Conservation (phyloP, 2,329 filamentous ascomycete genomes). For the Allantophomopsis cytisporea region DNA sequence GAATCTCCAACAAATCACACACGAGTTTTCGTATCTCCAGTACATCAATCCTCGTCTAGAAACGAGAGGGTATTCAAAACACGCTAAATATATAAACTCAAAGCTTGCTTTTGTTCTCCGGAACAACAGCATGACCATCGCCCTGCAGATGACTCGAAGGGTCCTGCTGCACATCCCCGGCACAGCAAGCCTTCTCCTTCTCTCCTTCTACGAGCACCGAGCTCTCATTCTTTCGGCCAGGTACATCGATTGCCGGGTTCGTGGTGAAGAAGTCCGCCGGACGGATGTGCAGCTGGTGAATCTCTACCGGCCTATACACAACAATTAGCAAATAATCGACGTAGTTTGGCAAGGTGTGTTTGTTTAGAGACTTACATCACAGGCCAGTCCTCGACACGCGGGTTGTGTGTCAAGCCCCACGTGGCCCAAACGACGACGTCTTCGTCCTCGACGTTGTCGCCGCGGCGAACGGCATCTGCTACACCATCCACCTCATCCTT, state of each 20-base stretch:
- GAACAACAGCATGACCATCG: conserved; percentile 8
- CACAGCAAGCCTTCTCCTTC: conserved; percentile 6
- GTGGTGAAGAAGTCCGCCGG: conserved; percentile 42
- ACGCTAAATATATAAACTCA: conserved; percentile 1
- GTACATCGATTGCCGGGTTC: conserved; percentile 43
- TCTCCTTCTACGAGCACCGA: conserved; percentile 3
- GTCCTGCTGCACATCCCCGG: conserved; percentile 8
- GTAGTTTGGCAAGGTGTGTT: not conserved
- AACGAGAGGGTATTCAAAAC: no score
- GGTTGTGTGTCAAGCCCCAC: conserved; percentile 82
- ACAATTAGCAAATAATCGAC: not conserved
- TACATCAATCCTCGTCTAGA: no score
- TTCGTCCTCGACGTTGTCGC: conserved; percentile 78
- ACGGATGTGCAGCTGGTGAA: conserved; percentile 60
- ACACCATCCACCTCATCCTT: conserved; percentile 13
- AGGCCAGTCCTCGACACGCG: conserved; percentile 78
- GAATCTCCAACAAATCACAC: no score
- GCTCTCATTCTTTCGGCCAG: conserved; percentile 44
- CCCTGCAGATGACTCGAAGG: conserved; percentile 9
- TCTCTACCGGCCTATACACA: conserved; percentile 45
- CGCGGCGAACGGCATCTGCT: conserved; percentile 63
- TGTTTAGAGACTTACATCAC: conserved; percentile 44
- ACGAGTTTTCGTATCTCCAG: no score
- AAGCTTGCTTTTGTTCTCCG: conserved; percentile 9
- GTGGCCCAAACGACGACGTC: conserved; percentile 89